Evolutionary conservation across 2,329 filamentous ascomycete species (phyloP).

Genomic region (Pseudomassariella vexata): DNA sequence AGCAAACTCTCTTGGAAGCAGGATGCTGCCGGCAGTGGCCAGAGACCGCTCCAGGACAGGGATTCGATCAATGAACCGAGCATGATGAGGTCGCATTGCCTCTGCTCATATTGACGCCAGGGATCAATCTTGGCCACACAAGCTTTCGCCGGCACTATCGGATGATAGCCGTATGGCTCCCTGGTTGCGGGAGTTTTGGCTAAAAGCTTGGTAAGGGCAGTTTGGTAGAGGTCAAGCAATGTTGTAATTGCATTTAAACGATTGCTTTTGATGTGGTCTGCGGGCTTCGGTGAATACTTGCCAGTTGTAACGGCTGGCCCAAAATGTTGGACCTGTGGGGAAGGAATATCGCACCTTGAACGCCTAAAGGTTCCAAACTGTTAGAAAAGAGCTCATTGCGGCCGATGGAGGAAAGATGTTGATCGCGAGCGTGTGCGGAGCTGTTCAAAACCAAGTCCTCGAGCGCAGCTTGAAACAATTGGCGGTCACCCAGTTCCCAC

Average conservation of each 20-base stretch:
- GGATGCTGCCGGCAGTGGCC: not conserved
- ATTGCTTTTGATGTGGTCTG: not conserved
- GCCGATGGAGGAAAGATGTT: no score
- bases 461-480: not conserved
- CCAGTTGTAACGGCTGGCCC: not conserved
- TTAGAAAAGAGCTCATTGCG: not conserved
- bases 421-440: no score
- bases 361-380: not conserved
- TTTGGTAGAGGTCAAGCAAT: not conserved
- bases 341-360: not conserved
- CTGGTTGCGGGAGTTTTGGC: no score
- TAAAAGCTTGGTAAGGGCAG: not conserved
- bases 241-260: not conserved
- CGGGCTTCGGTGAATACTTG: not conserved
- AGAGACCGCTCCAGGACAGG: not conserved
- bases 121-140: not conserved
- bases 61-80: slow-evolving; percentile 3
- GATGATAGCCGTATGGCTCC: no score
- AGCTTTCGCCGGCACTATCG: no score
- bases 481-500: not conserved
- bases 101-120: not conserved
- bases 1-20: not conserved
- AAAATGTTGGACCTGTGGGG: not conserved
- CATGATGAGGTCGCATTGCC: not conserved
- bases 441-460: not conserved